Percentiles rank a stretch among this genome's conserved stretches.
Evolutionary conservation across 768 basidiomycete species (phyloP).

Genomic region (Trametes cinnabarina): DNA sequence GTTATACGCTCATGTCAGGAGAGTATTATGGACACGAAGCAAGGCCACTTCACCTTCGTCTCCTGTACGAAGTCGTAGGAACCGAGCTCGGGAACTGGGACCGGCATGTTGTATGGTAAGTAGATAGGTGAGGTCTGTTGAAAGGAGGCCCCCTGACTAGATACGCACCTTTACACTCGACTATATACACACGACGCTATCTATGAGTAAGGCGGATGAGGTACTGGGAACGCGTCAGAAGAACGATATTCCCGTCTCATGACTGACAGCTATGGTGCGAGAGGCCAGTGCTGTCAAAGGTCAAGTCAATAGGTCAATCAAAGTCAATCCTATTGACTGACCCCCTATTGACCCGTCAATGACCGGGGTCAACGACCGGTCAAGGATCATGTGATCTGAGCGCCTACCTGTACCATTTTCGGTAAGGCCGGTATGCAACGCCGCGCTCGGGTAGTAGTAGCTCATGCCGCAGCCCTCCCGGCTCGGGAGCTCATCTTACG

Average conservation of each 20-base stretch:
- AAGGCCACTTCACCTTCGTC: conserved; percentile 32
- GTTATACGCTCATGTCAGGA: neutral
- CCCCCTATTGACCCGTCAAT: neutral
- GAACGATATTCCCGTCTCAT: conserved; percentile 9
- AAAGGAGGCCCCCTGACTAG: no score
- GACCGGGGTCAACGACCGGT: neutral
- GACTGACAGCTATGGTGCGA: conserved; percentile 1
- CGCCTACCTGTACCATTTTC: neutral
- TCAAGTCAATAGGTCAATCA: conserved; percentile 5
- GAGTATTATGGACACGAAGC: neutral
- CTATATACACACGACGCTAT: neutral
- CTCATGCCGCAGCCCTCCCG: no score
- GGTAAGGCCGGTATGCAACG: neutral
- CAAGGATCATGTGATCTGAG: neutral
- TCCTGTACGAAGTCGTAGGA: conserved; percentile 40
- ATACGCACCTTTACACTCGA: neutral
- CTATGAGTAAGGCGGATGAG: neutral
- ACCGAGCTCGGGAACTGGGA: conserved; percentile 38
- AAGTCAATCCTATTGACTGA: neutral
- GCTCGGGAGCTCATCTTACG: no score
- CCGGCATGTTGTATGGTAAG: conserved; percentile 29
- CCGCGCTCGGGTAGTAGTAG: no score
- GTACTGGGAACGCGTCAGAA: conserved; percentile 1
- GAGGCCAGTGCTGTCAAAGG: neutral
- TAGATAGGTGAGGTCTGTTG: neutral